Base-by-base conservation (phyloP, 768 basidiomycete genomes). In the Rubroboletus satanas region DNA sequence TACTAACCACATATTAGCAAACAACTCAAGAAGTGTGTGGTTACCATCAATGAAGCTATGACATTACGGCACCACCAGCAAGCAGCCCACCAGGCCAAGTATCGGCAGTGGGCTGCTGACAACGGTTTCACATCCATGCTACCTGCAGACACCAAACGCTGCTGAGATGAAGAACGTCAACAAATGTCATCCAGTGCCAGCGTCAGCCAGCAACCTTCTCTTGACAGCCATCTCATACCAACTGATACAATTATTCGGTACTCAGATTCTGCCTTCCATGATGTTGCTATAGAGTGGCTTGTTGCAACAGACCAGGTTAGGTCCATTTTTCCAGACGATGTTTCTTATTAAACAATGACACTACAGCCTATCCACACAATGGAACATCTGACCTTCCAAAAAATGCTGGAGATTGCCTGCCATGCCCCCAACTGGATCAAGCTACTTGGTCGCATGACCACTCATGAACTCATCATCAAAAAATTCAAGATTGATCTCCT, bases 401-500 rank as follows among this genome's bases (percentile, higher is more conserved):
- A 2, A 45, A 7, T 55, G n/a, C 49, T 55, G 0, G 5, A 51
- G 2, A 55, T 55, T 18, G 26, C 29, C n/a, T 38, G 21, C 2
- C 5, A 2, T 29, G 45, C 56, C 39, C n/a, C 56, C 17, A 49
- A 44, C 35, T 29, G 12, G 29, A 54, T 57, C 45, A 53, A 44
- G 41, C 5, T 57, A 1, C 29, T 42, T 1, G 3, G 46, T 21
- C 21, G 2, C 21, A 21, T 2, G 21, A 21, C 21, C 21, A 21
- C 21, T 21, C 21, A 2, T 21, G 21, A 21, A 21, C 21, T 21
- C 21, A 21, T 55, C 1, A 38, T 55, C 54, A 55, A 45, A 1
- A 54, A 54, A 54, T 54, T 54, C 42, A 54, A 54, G 42, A 10
- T 44, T 0, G 33, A 54, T 7, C 37, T 54, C 15, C 41, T 55